phyloP scores from a whole-genome alignment of 768 basidiomycete genomes.

The Lyophyllum semitale region DNA sequence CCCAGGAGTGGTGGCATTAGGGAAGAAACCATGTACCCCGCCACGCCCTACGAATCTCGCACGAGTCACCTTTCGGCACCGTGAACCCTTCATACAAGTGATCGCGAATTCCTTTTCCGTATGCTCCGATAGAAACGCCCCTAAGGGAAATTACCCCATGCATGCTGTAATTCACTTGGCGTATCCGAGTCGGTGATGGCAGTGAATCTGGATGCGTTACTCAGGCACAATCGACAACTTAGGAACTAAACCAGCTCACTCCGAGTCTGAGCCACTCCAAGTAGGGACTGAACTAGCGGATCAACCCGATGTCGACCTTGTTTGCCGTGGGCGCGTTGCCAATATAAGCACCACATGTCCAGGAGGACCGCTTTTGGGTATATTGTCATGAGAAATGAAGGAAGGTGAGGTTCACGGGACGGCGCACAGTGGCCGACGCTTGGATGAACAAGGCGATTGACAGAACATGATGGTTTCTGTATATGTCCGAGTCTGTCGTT shows the following conservation, averaged over 20 bases:
- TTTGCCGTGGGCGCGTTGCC: constrained; percentile 9
- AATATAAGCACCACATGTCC: constrained; percentile 3
- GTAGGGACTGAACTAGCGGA: neutral
- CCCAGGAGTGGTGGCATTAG: constrained; percentile 38
- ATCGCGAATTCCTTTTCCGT: neutral
- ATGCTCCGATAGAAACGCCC: neutral
- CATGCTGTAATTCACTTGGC: neutral
- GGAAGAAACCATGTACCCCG: neutral
- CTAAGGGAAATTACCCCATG: neutral
- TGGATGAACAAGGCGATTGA: neutral
- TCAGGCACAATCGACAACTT: neutral
- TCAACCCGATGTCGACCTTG: constrained; percentile 4
- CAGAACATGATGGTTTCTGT: constrained; percentile 7
- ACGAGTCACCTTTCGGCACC: neutral
- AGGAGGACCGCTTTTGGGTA: neutral
- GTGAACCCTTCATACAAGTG: neutral
- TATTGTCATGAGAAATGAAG: constrained; percentile 8
- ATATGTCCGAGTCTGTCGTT: neutral
- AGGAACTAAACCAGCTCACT: neutral
- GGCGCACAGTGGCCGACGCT: neutral
- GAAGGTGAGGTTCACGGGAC: neutral
- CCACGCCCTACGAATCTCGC: neutral
- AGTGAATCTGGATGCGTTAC: too few species aligned
- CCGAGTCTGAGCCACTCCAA: neutral
- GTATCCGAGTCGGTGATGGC: neutral